Percentiles rank a stretch among this genome's conserved stretches.
phyloP scores from a whole-genome alignment of 768 basidiomycete species.

The Boletus reticuloceps region DNA sequence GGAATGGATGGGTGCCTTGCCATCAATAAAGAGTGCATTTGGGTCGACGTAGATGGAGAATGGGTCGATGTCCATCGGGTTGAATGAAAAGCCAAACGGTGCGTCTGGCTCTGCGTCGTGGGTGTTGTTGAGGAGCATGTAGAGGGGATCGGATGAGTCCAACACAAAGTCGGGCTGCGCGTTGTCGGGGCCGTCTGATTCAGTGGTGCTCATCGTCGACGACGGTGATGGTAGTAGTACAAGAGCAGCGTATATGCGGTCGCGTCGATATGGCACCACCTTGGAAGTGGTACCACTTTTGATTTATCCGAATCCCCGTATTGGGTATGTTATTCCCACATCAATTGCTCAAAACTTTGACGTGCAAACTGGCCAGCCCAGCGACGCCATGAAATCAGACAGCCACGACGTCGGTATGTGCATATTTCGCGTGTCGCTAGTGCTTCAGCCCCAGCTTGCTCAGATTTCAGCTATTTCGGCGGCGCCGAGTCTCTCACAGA shows the following conservation, averaged over 20 bases:
- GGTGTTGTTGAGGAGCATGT: constrained; percentile 51
- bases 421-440: background rate
- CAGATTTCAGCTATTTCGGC: constrained; percentile 79
- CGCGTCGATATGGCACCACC: constrained; percentile 24
- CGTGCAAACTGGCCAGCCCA: background rate
- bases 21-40: constrained; percentile 50
- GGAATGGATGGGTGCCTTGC: constrained; percentile 20
- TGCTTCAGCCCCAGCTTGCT: background rate
- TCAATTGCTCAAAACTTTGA: background rate
- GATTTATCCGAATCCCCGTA: constrained; percentile 9
- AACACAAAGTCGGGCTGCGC: constrained; percentile 41
- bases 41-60: constrained; percentile 60
- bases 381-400: constrained; percentile 13
- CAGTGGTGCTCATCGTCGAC: constrained; percentile 17
- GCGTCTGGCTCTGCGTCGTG: constrained; percentile 33
- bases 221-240: background rate
- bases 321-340: constrained; percentile 27
- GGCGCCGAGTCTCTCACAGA: constrained; percentile 77
- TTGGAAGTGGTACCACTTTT: constrained; percentile 23
- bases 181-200: constrained; percentile 13
- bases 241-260: background rate
- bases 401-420: constrained; percentile 20
- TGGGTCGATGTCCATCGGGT: constrained; percentile 55
- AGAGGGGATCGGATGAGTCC: constrained; percentile 58
- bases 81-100: constrained; percentile 39